These are phyloP conservation scores for Colletotrichum nymphaeae DNA, from an alignment of 2,329 filamentous ascomycete genomes.

Conservation along the genomic window DNA sequence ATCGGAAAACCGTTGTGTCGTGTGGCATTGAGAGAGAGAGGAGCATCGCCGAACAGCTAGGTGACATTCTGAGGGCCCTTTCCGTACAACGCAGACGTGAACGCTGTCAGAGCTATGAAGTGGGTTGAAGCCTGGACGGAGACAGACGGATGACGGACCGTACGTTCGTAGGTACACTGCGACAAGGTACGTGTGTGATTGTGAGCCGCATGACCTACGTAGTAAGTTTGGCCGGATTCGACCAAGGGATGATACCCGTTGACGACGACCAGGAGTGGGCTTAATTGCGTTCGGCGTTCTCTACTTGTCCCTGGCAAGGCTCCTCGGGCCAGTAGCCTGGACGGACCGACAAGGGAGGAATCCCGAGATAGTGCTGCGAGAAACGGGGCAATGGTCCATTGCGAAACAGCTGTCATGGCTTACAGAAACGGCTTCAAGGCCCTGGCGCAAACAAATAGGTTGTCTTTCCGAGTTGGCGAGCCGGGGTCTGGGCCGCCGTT, in stretches of 20 bases:
- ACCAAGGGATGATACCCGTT: neutral
- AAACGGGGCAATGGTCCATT: neutral
- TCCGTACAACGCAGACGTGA: neutral
- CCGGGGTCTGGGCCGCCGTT: constrained; percentile 2
- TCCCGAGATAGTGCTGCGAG: neutral
- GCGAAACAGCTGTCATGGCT: constrained; percentile 22
- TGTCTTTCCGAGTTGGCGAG: constrained; percentile 24
- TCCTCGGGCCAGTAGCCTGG: neutral
- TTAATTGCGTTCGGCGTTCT: neutral
- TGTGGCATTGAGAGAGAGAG: neutral
- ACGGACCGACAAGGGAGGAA: neutral
- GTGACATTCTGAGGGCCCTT: neutral
- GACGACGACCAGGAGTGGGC: neutral
- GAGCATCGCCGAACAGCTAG: neutral
- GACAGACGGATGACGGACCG: neutral
- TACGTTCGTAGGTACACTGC: neutral
- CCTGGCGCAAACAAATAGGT: constrained; percentile 21
- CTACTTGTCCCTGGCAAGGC: neutral
- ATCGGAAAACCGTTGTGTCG: neutral
- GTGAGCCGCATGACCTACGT: neutral
- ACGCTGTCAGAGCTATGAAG: neutral
- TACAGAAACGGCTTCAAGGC: constrained; percentile 16
- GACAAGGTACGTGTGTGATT: neutral
- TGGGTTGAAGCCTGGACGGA: neutral
- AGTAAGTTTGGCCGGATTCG: neutral